phyloP scores from a whole-genome alignment of 257 asterid genomes.

The Solanum lignicaule region DNA sequence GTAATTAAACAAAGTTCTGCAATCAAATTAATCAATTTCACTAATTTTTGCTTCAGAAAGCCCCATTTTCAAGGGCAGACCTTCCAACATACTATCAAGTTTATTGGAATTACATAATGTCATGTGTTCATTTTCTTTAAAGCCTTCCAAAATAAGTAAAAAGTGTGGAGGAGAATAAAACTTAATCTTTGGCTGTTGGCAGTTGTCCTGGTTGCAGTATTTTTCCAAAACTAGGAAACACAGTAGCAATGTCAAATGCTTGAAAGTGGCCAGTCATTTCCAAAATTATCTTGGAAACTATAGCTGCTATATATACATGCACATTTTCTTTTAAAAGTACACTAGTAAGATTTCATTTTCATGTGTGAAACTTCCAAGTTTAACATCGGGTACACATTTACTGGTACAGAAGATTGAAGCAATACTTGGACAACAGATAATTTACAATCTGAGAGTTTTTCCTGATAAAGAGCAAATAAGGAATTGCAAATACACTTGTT shows the following conservation, averaged over 20 bases:
- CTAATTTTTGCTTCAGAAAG: not conserved
- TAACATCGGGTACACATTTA: not conserved
- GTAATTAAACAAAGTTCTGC: not conserved
- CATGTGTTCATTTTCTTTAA: not conserved
- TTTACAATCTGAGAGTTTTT: conserved; percentile 10
- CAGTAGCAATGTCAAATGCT: not conserved
- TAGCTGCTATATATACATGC: not conserved
- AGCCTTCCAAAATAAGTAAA: not conserved
- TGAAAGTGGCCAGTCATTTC: not conserved
- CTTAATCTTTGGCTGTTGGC: not conserved
- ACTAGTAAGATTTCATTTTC: not conserved
- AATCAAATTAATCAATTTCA: not conserved
- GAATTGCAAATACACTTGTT: conserved; percentile 2
- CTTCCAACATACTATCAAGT: not conserved
- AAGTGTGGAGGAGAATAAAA: not conserved
- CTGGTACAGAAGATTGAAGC: not conserved
- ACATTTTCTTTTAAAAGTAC: not conserved
- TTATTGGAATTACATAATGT: not conserved
- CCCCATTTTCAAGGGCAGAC: not conserved
- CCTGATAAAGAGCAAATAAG: not conserved
- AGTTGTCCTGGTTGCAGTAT: not conserved
- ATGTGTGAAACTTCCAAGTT: not conserved
- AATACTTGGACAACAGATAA: not conserved
- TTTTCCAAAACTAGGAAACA: not conserved
- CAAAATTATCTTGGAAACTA: not conserved